These are phyloP conservation scores for Colletotrichum chrysophilum DNA, from an alignment of 2,329 filamentous ascomycete genomes.

Conservation along the genomic window DNA sequence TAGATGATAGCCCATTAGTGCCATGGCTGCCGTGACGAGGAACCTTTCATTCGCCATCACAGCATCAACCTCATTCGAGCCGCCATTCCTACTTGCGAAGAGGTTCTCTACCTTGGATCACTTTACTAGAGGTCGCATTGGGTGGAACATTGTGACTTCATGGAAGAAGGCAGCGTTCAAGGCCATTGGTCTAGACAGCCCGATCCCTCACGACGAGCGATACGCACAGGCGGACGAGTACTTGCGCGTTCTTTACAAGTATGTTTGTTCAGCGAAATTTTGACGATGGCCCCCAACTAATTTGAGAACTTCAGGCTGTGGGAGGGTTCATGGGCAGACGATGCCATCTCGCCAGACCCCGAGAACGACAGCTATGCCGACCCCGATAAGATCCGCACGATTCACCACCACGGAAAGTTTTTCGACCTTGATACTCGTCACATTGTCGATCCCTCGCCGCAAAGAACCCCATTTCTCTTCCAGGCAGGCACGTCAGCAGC, in stretches of 20 bases:
- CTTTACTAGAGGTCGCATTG: constrained; percentile 64
- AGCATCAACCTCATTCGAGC: constrained; percentile 66
- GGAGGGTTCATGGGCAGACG: constrained; percentile 62
- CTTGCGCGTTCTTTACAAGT: constrained; percentile 66
- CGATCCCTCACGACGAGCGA: constrained; percentile 65
- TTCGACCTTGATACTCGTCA: constrained; percentile 38
- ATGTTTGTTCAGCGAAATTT: constrained; percentile 9
- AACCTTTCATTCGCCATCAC: constrained; percentile 68
- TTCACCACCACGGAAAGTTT: constrained; percentile 51
- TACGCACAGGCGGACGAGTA: constrained; percentile 69
- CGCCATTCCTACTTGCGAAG: constrained; percentile 66
- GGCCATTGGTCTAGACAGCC: constrained; percentile 62
- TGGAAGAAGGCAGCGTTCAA: constrained; percentile 67
- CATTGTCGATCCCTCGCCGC: constrained; percentile 60
- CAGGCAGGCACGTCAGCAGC: constrained; percentile 65
- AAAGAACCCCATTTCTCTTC: constrained; percentile 62
- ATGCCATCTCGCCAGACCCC: constrained; percentile 59
- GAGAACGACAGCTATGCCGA: constrained; percentile 62
- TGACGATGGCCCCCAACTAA: too few relatives aligned
- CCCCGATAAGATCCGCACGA: constrained; percentile 63
- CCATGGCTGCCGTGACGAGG: constrained; percentile 72
- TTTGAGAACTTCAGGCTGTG: constrained; percentile 17
- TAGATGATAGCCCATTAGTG: constrained; percentile 57
- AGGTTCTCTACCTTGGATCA: constrained; percentile 68
- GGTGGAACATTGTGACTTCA: constrained; percentile 70